Conservation (phyloP, 129 eudicot genomes). For the Saposhnikovia divaricata region DNA sequence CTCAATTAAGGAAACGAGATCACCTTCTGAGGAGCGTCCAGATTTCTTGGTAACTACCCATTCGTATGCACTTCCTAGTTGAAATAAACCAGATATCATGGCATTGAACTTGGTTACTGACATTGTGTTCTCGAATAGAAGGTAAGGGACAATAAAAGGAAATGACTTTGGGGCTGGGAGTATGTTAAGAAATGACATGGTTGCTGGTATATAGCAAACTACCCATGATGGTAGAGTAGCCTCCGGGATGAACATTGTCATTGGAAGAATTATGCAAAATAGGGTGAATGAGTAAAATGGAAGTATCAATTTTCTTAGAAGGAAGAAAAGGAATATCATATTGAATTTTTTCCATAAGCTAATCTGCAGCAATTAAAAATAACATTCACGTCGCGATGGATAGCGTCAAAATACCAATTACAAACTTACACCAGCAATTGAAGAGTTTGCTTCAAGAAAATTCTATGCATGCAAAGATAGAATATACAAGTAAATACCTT, state of each 20-base stretch:
- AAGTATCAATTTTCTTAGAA: constrained; percentile 64
- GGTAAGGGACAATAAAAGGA: constrained; percentile 90
- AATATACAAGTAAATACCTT: constrained; percentile 36
- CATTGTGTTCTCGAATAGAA: constrained; percentile 97
- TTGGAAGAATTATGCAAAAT: constrained; percentile 83
- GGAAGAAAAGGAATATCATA: constrained; percentile 81
- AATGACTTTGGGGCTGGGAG: constrained; percentile 87
- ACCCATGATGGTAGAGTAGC: constrained; percentile 95
- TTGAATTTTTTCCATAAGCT: constrained; percentile 86
- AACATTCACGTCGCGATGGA: background rate
- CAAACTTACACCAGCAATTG: background rate
- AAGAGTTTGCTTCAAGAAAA: background rate
- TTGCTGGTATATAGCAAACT: constrained; percentile 77
- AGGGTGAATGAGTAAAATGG: constrained; percentile 93
- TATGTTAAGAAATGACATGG: constrained; percentile 81
- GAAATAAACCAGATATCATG: constrained; percentile 93
- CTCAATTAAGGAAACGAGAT: constrained; percentile 48
- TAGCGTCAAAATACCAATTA: background rate
- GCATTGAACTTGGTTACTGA: constrained; percentile 95
- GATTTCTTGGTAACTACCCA: constrained; percentile 98
- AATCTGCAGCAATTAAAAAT: constrained; percentile 47
- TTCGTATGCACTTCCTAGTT: constrained; percentile 85
- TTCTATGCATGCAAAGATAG: background rate
- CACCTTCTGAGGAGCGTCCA: constrained; percentile 90
- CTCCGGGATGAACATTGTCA: constrained; percentile 95